Base-by-base conservation (phyloP, 2,329 filamentous ascomycete species). In the Nigrospora osmanthi region DNA sequence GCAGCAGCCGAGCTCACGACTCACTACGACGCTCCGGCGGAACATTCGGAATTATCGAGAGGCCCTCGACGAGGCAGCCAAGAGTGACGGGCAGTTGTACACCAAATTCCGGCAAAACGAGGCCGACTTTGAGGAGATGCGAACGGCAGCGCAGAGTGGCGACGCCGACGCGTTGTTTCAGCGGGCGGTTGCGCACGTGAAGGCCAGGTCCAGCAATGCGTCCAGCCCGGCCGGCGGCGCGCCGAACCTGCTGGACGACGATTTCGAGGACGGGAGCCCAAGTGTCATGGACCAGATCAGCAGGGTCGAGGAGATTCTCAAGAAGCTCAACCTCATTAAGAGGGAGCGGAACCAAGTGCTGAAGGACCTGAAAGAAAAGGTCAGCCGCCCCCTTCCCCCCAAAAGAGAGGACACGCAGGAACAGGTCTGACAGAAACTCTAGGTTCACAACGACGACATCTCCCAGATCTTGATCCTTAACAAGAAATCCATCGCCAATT, bases 331-430 rank as follows among this genome's bases (percentile, higher is more conserved):
- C 56, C 72, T 95, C 34, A 83, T 98, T 56, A 97, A 97, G 71
- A 79, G 88, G 47, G 94, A 98, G 64, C 76, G 93, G 48, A 83
- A 85, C 48, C 90, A 96, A 66, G 88, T 96, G 35, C 68, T 98
- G 52, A 97, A 96, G 64, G 93, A 98, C 65, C 72, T 98, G 54
- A 98, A 98, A 65, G 90, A 97, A 53, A 97, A 95, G 83, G 93
- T 94, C 65, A 56, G 74, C 13, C 3, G 3, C 16, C 32, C 15
- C n/a, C 7, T 7, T 7, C 19, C 10, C 23, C 23, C 23, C 13
- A n/a, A 23, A 37, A 10, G 4, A 28, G 9, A 28, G 9, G 23
- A 10, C 9, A 28, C 23, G 23, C 2, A 28, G 23, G 23, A 28
- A 10, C 23, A 28, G 5, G 23, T 2, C 23, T 28, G 7, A 28